Base-by-base conservation (phyloP, 495 filamentous ascomycete species). In the Talaromyces trachyspermus region DNA sequence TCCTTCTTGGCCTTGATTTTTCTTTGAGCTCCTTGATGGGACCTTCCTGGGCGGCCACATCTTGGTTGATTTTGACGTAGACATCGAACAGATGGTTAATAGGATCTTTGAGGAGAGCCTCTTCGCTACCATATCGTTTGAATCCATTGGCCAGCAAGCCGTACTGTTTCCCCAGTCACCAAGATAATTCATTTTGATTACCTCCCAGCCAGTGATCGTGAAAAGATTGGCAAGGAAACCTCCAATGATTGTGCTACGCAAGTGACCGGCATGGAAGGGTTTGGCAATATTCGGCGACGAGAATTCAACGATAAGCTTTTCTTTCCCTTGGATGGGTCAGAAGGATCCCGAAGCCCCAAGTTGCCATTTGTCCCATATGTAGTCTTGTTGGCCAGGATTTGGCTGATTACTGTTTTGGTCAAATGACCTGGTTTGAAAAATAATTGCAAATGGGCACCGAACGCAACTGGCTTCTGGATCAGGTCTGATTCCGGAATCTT, bases 401-500 rank as follows among this genome's bases (percentile, higher is more conserved):
- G 72, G 10, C 76, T 70, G 37, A 92, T 71, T 24, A 91, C 70
- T 9, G 78, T 64, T 44, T 79, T 58, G 41, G 76, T 60, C 27
- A 89, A 68, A 22, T 79, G 74, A 0, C 65, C 58, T 11, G 72
- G 64, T 57, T 82, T 83, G 72, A 84, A 84, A 73, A 84, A 92
- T 73, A 97, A 95, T 54, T 83, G 79, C 11, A 97, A 55, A 56
- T 88, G 91, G 38, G 79, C 73, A 44, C 81, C 84, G 49, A 64
- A 56, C 12, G 69, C 64, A 17, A 68, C 70, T 1, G 88, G 87
- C 47, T 83, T 84, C 44, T 82, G 67, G 54, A 92, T 69, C 36
- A 92, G 75, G 32, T 88, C 80, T 48, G 82, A 85, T 45, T 85
- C 81, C 32, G 88, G 86, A 63, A 86, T 91, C 72, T 88, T 85